phyloP scores from a whole-genome alignment of 768 basidiomycete genomes.

The Lepiota brunneoincarnata region DNA sequence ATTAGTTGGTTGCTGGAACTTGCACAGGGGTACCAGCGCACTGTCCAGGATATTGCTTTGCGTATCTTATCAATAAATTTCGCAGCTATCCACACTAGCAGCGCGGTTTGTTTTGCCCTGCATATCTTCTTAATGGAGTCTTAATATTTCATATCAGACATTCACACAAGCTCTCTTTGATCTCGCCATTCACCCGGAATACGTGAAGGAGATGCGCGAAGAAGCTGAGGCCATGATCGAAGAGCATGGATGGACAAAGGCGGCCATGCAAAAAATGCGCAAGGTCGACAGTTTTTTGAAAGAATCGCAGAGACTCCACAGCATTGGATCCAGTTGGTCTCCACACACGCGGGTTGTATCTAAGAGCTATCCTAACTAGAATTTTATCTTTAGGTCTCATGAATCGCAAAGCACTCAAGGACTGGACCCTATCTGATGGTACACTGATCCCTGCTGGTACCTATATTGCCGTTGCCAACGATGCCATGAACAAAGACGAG shows the following conservation, averaged over 20 bases:
- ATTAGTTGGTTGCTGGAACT: slow-evolving; percentile 16
- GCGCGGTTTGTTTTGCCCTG: slow-evolving; percentile 24
- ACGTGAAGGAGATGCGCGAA: slow-evolving; percentile 32
- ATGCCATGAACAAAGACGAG: slow-evolving; percentile 28
- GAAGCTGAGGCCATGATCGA: slow-evolving; percentile 36
- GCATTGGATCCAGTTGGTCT: not conserved
- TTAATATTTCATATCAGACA: slow-evolving; percentile 21
- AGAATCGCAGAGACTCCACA: slow-evolving; percentile 27
- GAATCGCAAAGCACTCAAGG: slow-evolving; percentile 27
- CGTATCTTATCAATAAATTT: slow-evolving; percentile 37
- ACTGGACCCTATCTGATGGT: slow-evolving; percentile 44
- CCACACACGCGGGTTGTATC: not conserved
- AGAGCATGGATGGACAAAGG: slow-evolving; percentile 33
- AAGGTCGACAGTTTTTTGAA: slow-evolving; percentile 46
- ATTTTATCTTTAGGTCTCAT: not conserved
- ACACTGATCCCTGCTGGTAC: slow-evolving; percentile 17
- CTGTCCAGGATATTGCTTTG: slow-evolving; percentile 19
- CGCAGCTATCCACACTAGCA: slow-evolving; percentile 38
- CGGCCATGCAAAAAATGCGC: slow-evolving; percentile 33
- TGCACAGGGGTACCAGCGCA: slow-evolving; percentile 9
- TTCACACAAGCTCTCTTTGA: slow-evolving; percentile 33
- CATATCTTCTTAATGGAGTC: not conserved
- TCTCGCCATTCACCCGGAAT: slow-evolving; percentile 32
- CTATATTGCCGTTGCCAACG: slow-evolving; percentile 26
- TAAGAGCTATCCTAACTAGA: not conserved